phyloP scores from a whole-genome alignment of 345 rosid genomes.

The Eutrema heterophyllum region DNA sequence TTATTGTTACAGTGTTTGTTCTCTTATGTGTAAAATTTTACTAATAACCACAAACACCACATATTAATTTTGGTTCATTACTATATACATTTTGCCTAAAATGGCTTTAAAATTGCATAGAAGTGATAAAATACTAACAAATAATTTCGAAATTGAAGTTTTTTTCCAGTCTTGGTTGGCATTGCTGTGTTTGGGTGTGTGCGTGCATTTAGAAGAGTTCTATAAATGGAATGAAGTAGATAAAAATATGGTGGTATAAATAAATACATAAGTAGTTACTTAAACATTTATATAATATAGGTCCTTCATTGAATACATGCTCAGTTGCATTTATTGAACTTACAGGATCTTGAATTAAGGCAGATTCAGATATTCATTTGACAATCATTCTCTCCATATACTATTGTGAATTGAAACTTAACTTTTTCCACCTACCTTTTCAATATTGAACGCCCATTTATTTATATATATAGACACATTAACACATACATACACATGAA shows the following conservation, averaged over 20 bases:
- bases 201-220: constrained; percentile 27
- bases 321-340: constrained; percentile 56
- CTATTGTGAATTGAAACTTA: constrained; percentile 20
- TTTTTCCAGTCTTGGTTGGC: constrained; percentile 11
- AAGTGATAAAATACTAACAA: background rate
- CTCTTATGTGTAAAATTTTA: constrained; percentile 32
- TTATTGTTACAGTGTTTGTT: constrained; percentile 55
- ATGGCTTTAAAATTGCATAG: background rate
- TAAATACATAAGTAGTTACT: background rate
- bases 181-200: constrained; percentile 21
- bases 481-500: background rate
- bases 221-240: constrained; percentile 15
- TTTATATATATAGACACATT: background rate
- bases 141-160: background rate
- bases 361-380: constrained; percentile 32
- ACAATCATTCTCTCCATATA: constrained; percentile 31
- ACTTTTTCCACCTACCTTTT: constrained; percentile 28
- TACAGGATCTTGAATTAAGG: constrained; percentile 28
- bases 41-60: constrained; percentile 2
- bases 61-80: background rate
- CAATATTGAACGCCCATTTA: background rate
- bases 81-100: constrained; percentile 13
- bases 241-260: background rate
- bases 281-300: constrained; percentile 1
- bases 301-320: constrained; percentile 37